A percentile compares a stretch with the other conserved stretches of the same genome.
phyloP scores from a whole-genome alignment of 305 asterid species.

The Fraxinus baroniana region DNA sequence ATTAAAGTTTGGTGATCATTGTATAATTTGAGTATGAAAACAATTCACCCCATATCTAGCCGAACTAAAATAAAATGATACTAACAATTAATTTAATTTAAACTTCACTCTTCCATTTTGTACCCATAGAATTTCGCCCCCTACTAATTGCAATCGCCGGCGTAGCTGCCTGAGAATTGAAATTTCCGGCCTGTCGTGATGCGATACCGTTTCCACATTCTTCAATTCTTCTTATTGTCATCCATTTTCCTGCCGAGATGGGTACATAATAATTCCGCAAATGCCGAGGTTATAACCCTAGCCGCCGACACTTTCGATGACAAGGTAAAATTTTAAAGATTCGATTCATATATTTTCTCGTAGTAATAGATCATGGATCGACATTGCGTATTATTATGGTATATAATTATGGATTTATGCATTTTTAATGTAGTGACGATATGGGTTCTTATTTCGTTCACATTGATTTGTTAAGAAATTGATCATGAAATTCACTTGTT shows the following conservation, averaged over 20 bases:
- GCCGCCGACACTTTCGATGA: constrained; percentile 70
- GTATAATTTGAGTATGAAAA: too few species aligned
- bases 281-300: constrained; percentile 81
- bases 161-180: background rate
- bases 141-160: background rate
- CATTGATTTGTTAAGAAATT: constrained; percentile 9
- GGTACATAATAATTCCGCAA: constrained; percentile 30
- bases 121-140: background rate
- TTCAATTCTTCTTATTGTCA: constrained; percentile 24
- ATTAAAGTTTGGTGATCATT: too few species aligned
- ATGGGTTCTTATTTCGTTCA: background rate
- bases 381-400: background rate
- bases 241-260: constrained; percentile 35
- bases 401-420: constrained; percentile 1
- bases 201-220: constrained; percentile 28
- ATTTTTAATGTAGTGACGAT: constrained; percentile 4
- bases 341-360: background rate
- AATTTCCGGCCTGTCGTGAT: constrained; percentile 16
- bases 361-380: constrained; percentile 22
- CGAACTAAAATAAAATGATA: background rate
- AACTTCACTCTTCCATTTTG: background rate
- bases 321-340: constrained; percentile 48
- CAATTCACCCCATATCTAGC: background rate
- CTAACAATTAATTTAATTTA: background rate
- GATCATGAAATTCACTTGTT: background rate